Base-by-base conservation (phyloP, 352 stramenopile species). In the Phytopythium mirpurense region DNA sequence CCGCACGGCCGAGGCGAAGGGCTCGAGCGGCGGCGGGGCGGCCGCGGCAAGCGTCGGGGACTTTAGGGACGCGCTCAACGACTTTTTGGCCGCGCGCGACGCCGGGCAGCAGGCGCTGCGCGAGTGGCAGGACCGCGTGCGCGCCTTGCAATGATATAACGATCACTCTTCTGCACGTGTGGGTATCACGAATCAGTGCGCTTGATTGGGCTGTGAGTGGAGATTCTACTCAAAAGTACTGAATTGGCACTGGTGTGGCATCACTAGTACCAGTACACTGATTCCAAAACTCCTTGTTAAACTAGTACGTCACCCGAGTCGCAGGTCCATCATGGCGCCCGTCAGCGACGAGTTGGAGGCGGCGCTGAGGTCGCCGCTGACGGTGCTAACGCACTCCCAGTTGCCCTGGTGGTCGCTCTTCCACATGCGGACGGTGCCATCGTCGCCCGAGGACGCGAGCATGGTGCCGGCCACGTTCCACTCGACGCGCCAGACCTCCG, bases 401-500 rank as follows among this genome's bases (percentile, higher is more conserved):
- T 89, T 84, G 46, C 89, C 87, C 32, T 95, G 70, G 54, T 93
- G 90, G 65, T 98, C 88, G 63, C 79, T 88, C 65, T 98, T 97
- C 93, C 92, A 99, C 65, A 99, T 82, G 46, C 92, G 79, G n/a
- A 98, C 88, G 15, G 90, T 94, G 47, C 95, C 95, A 51, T 96
- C 87, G 67, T 99, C 96, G 9, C 95, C 92, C 3, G 85, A 96
- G 43, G 84, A 96, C 29, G 93, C 93, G 45, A 99, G 65, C 60
- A 98, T 96, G 15, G 94, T 98, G 24, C 96, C 96, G 11, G 95
- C 98, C 38, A 99, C 85, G 60, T 98, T 98, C 93, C 93, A 99
- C 68, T 98, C 88, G 48, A 97, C 96, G 36, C 92, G 83, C 96
- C 96, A 99, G 24, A 97, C 88, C 59, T 98, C 83, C 63, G 74